These are phyloP conservation scores for Trapa incisa DNA, from an alignment of 345 rosid genomes.

Conservation along the genomic window DNA sequence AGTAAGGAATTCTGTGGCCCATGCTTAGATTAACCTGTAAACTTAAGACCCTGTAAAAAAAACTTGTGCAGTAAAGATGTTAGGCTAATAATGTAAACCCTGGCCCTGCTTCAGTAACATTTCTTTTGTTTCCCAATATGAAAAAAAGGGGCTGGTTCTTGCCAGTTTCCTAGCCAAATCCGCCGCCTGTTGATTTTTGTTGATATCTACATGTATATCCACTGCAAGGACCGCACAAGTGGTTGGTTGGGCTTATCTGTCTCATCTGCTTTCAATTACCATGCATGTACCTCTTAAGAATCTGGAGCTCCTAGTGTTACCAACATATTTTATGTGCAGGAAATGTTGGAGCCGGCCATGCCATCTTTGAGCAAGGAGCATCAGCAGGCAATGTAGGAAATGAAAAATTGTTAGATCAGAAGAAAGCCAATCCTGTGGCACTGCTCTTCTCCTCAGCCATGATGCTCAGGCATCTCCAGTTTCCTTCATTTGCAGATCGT, in stretches of 20 bases:
- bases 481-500: constrained; percentile 43
- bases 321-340: constrained; percentile 14
- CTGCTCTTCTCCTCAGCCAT: constrained; percentile 41
- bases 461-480: constrained; percentile 46
- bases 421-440: constrained; percentile 42
- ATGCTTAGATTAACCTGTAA: background rate
- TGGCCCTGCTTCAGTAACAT: background rate
- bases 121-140: background rate
- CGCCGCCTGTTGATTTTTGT: background rate
- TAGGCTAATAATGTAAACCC: background rate
- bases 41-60: background rate
- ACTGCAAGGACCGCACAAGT: background rate
- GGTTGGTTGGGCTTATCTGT: background rate
- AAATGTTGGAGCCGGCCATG: constrained; percentile 40
- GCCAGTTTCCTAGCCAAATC: background rate
- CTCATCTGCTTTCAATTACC: background rate
- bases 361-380: constrained; percentile 47
- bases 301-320: background rate
- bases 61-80: background rate
- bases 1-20: background rate
- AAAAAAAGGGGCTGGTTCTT: background rate
- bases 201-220: background rate
- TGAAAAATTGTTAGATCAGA: constrained; percentile 24
- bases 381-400: constrained; percentile 46
- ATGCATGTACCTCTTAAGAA: background rate